Evolutionary conservation across 257 asterid genomes (phyloP), one percentile per base, ranked within the genome.

Genomic region (Nicotiana sylvestris): DNA sequence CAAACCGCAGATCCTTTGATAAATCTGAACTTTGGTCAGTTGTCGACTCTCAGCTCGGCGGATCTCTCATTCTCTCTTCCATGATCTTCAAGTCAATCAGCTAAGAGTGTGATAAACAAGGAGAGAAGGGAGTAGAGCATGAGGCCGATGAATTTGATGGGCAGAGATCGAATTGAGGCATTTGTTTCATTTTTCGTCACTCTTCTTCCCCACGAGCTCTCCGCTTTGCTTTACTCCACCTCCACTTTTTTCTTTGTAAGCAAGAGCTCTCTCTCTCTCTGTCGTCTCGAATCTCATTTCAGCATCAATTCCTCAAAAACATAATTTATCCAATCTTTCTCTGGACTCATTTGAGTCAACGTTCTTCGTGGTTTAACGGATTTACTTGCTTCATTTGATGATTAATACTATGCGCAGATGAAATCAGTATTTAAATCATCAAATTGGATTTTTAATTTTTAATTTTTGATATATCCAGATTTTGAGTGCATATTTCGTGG

Each of bases 401-500:
- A 60, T 3, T 60, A 8, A 43, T 60, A 43, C 1, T 43, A 43
- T 43, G 51, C 11, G 51, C 51, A 8, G 10, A 43, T 43, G 51
- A 43, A 43, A 43, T 43, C 11, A 43, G 11, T 8, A 43, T 43
- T 43, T 8, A 8, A 43, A 43, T 43, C 46, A 43, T 43, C 51
- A 43, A 43, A 43, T 43, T 7, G 1, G 51, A 43, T 43, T 43
- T 43, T 43, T 8, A 7, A 43, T 8, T 43, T 43, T 43, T 43
- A 43, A 8, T 30, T 78, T 18, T 12, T 80, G 76, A 80, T 62
- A 25, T 88, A 25, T 88, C 91, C 97, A 96, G 99, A 90, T 94
- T 82, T 89, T 96, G 89, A 92, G 99, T 87, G 97, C 99, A 10
- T 96, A 96, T 84, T 96, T 96, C 82, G 98, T 94, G 87, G 97